Percentiles rank a stretch among this genome's conserved stretches.
These are phyloP conservation scores for Cystoderma amianthinum DNA, from an alignment of 768 basidiomycete genomes.

Conservation along the genomic window DNA sequence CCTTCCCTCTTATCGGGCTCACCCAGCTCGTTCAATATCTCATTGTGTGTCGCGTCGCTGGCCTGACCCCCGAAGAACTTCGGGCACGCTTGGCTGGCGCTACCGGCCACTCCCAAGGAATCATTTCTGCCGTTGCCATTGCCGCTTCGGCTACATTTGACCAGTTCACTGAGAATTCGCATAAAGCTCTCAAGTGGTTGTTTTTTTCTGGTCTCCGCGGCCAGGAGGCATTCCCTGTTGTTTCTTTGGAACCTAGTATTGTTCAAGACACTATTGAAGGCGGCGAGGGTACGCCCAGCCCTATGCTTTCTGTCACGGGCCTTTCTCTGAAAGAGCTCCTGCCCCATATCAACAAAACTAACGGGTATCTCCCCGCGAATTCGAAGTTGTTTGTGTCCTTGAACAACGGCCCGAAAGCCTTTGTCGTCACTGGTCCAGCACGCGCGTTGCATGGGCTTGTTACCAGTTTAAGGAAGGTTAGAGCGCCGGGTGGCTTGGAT, in stretches of 20 bases:
- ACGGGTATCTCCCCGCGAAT: constrained; percentile 73
- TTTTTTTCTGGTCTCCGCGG: constrained; percentile 93
- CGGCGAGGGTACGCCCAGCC: constrained; percentile 88
- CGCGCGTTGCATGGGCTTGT: constrained; percentile 92
- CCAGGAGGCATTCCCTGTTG: constrained; percentile 89
- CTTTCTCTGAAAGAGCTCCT: constrained; percentile 71
- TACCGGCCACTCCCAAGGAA: constrained; percentile 96
- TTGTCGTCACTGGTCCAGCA: constrained; percentile 90
- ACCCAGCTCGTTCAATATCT: constrained; percentile 95
- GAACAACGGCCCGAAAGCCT: constrained; percentile 85
- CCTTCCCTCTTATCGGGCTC: constrained; percentile 92
- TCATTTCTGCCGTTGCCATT: constrained; percentile 89
- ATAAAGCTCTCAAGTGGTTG: constrained; percentile 85
- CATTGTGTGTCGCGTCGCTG: constrained; percentile 66
- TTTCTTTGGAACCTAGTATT: constrained; percentile 83
- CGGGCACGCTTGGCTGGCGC: constrained; percentile 72
- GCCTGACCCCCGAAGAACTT: constrained; percentile 75
- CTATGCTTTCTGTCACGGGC: constrained; percentile 91
- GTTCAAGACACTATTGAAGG: constrained; percentile 85
- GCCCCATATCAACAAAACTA: constrained; percentile 79
- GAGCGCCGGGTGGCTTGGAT: constrained; percentile 80
- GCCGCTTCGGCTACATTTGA: constrained; percentile 73
- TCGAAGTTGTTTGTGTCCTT: constrained; percentile 84
- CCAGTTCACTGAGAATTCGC: constrained; percentile 66
- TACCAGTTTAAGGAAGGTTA: constrained; percentile 82